A percentile compares a stretch with the other conserved stretches of the same genome.
phyloP scores from a whole-genome alignment of 768 basidiomycete genomes.

The Kwoniella sp. region DNA sequence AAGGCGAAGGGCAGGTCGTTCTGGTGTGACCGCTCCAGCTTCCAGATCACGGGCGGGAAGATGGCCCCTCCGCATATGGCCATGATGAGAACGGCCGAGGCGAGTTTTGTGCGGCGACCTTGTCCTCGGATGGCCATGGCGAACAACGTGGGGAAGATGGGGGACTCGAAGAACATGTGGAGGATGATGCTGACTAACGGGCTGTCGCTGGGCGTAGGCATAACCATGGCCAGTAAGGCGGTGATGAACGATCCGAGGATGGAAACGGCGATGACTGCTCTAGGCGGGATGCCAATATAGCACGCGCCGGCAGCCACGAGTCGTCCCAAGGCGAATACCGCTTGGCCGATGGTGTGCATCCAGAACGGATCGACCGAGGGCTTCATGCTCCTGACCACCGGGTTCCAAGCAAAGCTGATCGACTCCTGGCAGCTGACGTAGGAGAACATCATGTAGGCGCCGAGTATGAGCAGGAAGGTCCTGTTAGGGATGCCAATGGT shows the following conservation, averaged over 20 bases:
- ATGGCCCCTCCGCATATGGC: constrained; percentile 35
- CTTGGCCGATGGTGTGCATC: constrained; percentile 26
- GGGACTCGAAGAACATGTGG: constrained; percentile 37
- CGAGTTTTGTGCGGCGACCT: constrained; percentile 40
- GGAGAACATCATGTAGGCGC: constrained; percentile 29
- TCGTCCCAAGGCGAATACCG: constrained; percentile 36
- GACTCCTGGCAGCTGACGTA: constrained; percentile 44
- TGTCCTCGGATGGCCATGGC: constrained; percentile 41
- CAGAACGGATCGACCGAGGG: constrained; percentile 23
- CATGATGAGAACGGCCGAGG: constrained; percentile 30
- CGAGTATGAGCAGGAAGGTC: constrained; percentile 14
- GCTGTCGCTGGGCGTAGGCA: constrained; percentile 15
- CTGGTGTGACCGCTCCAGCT: constrained; percentile 17
- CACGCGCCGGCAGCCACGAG: constrained; percentile 32
- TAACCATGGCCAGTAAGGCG: constrained; percentile 23
- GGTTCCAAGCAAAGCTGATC: constrained; percentile 32
- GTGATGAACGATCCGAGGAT: constrained; percentile 32
- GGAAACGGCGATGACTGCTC: constrained; percentile 29
- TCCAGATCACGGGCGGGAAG: constrained; percentile 34
- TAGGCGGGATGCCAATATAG: constrained; percentile 39
- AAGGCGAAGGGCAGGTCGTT: constrained; percentile 7
- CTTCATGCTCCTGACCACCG: constrained; percentile 10
- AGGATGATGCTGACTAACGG: constrained; percentile 33
- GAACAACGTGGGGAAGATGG: constrained; percentile 46
- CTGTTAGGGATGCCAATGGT: constrained; percentile 19